Conservation (phyloP, 1,284 basidiomycete species). For the Ceratobasidium sp. region DNA sequence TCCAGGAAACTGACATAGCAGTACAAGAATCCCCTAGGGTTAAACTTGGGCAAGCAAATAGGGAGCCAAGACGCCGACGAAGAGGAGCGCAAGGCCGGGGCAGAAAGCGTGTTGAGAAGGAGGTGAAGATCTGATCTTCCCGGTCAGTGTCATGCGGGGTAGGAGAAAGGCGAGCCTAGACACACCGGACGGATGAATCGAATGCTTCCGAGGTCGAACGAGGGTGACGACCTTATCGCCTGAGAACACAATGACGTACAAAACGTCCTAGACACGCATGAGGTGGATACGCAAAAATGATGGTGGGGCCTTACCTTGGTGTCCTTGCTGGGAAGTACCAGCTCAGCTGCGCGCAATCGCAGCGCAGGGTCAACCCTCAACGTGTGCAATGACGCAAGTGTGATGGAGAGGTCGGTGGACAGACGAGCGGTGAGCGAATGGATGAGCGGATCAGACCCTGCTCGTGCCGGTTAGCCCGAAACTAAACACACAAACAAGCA, state of each 20-base stretch:
- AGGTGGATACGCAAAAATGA: not conserved
- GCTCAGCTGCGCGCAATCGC: constrained; percentile 75
- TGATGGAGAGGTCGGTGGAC: constrained; percentile 82
- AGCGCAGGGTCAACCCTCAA: constrained; percentile 73
- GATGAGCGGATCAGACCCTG: constrained; percentile 85
- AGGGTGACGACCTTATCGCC: constrained; percentile 84
- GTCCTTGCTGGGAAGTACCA: constrained; percentile 77
- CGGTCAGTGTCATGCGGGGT: not conserved
- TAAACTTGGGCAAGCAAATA: constrained; percentile 94
- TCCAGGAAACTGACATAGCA: constrained; percentile 83
- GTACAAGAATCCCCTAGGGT: constrained; percentile 89
- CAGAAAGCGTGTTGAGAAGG: constrained; percentile 79
- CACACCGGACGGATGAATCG: constrained; percentile 90
- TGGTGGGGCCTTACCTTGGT: constrained; percentile 65
- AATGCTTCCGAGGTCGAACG: constrained; percentile 89
- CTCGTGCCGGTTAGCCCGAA: not conserved
- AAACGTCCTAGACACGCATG: constrained; percentile 68
- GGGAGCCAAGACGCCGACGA: constrained; percentile 90
- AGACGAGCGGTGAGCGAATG: constrained; percentile 71
- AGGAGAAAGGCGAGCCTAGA: not conserved
- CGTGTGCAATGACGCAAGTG: constrained; percentile 81
- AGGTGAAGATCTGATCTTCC: constrained; percentile 76
- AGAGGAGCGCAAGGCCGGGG: constrained; percentile 65
- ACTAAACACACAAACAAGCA: not conserved
- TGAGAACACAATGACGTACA: constrained; percentile 88